A percentile compares a stretch with the other conserved stretches of the same genome.
Conservation (phyloP, 2,329 filamentous ascomycete genomes). For the Bisporella sp. region DNA sequence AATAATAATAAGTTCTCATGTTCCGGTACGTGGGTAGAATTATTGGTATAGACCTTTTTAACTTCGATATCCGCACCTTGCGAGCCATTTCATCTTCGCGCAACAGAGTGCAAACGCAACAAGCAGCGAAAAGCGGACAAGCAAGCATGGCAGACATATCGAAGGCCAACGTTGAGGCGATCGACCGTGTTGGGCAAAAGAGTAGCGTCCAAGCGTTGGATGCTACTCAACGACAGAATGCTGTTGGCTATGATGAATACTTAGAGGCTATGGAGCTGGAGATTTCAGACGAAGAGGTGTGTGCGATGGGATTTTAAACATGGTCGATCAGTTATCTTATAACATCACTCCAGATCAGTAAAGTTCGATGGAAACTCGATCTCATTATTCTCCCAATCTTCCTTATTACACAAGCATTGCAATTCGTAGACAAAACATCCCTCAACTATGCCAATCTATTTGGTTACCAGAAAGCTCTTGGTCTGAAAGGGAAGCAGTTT, state of each 20-base stretch:
- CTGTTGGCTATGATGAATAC: not conserved
- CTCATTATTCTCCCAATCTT: constrained; percentile 2
- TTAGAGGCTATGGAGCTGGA: not conserved
- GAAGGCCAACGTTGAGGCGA: too few species aligned
- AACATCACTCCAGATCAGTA: not conserved
- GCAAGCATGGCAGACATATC: too few species aligned
- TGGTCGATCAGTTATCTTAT: too few species aligned
- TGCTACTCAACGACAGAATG: not conserved
- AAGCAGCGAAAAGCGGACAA: too few species aligned
- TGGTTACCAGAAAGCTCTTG: constrained; percentile 21
- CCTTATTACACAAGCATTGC: constrained; percentile 9
- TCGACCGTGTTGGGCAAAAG: too few species aligned
- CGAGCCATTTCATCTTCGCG: too few species aligned
- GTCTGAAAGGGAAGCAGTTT: constrained; percentile 28
- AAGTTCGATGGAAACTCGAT: not conserved
- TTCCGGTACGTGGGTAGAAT: too few species aligned
- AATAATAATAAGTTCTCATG: too few species aligned
- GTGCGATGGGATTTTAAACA: not conserved
- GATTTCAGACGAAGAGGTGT: not conserved
- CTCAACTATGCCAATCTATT: constrained; percentile 8
- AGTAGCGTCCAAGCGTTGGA: too few species aligned
- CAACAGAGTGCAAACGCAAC: too few species aligned
- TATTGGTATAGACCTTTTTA: too few species aligned
- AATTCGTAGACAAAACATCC: constrained; percentile 10
- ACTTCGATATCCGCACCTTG: too few species aligned